Base-by-base conservation (phyloP, 805 yeast species). In the Yarrowia bubula region DNA sequence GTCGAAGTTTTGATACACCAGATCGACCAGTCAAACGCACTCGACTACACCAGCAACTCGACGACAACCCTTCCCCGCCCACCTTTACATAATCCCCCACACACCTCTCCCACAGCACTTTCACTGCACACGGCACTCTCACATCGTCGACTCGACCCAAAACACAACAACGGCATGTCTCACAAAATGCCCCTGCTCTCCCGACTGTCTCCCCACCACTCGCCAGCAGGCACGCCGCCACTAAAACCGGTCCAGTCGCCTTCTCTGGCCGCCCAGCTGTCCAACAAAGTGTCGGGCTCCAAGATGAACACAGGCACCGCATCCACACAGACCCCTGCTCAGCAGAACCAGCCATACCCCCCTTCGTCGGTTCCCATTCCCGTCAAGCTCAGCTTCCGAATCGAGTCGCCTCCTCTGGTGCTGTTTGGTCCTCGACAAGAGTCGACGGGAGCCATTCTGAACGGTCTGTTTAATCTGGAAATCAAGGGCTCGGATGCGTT, bases 321-420 rank as follows among this genome's bases (percentile, higher is more conserved):
- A 8, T 43, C 48, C 42, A 43, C 63, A 22, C 50, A 32, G 18
- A 13, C 48, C 33, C 18, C 42, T 31, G 38, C 42, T 7, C 50
- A 33, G 17, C 63, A 41, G 50, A 43, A 43, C 50, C 48, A 57
- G 39, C 42, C 50, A 11, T 57, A 57, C 42, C 61, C 68, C 9
- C 53, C 64, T 22, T 41, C 68, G 14, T 65, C 64, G 22, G 67
- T 57, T 32, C 66, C 65, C 1, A 51, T 64, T 9, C 67, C 67
- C 10, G 66, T 64, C 47, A 44, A 63, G 50, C 63, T 69, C 33
- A 73, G 85, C 0, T 81, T 92, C 38, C 80, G 81, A 42, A 78
- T 95, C 22, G 99, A 95, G 73, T 87, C 96, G 1, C 98, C 98
- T 1, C 99, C 99, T 0, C 81, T 92, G 42, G 84, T 90, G 51